These are phyloP conservation scores for Apodospora peruviana DNA, from an alignment of 495 filamentous ascomycete species.

Conservation along the genomic window DNA sequence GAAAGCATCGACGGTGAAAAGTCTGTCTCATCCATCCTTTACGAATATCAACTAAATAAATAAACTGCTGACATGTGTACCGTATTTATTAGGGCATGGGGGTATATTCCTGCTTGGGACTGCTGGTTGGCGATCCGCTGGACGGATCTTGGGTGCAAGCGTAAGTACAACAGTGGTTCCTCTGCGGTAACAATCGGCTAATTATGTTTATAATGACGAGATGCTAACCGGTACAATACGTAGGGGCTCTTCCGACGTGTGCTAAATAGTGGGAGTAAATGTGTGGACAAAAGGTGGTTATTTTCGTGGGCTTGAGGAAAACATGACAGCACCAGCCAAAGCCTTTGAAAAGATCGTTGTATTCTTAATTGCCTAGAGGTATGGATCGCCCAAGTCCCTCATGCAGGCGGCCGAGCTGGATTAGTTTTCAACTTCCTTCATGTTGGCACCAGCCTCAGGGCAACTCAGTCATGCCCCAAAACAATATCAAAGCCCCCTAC, in stretches of 20 bases:
- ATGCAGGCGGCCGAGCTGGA: too few relatives aligned
- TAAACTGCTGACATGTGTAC: neutral
- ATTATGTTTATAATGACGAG: too few relatives aligned
- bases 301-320: too few relatives aligned
- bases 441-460: neutral
- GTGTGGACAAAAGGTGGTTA: too few relatives aligned
- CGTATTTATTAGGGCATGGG: neutral
- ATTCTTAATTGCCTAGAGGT: too few relatives aligned
- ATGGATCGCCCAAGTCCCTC: too few relatives aligned
- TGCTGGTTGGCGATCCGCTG: neutral
- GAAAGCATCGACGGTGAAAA: neutral
- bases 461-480: neutral
- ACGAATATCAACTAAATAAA: neutral
- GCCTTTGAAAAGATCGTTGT: neutral
- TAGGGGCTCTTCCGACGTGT: too few relatives aligned
- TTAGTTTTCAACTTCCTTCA: neutral
- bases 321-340: neutral
- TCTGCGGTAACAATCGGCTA: too few relatives aligned
- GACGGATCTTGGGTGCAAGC: constrained; percentile 1
- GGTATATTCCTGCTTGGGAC: neutral
- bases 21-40: neutral
- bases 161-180: neutral
- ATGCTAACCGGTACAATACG: too few relatives aligned
- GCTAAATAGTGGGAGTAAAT: too few relatives aligned
- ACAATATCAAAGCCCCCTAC: neutral